A percentile compares a stretch with the other conserved stretches of the same genome.
Conservation (phyloP, 129 eudicot species). For the Flaveria sonorensis region DNA sequence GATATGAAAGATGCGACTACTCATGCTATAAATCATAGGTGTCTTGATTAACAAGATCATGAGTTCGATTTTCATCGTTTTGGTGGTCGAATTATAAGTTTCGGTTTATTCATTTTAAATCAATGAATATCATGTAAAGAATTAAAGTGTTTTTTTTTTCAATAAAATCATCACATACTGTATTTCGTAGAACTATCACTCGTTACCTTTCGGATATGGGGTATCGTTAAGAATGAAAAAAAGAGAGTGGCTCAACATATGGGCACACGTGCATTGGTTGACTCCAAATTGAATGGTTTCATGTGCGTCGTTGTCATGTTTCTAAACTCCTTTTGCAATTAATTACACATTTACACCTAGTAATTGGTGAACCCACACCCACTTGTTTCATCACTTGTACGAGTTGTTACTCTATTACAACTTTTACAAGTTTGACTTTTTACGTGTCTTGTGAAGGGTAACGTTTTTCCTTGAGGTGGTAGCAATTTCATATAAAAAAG, state of each 20-base stretch:
- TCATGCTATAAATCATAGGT: no score
- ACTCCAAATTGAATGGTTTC: constrained; percentile 36
- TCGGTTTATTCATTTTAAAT: no score
- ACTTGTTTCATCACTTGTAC: neutral
- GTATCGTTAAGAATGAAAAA: neutral
- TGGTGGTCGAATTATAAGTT: no score
- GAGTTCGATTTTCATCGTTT: no score
- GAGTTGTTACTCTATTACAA: neutral
- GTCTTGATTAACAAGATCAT: no score
- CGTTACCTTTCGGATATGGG: no score
- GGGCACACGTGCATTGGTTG: constrained; percentile 42
- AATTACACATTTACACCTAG: constrained; percentile 17
- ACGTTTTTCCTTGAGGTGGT: neutral
- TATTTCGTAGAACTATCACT: no score
- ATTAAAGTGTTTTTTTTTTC: no score
- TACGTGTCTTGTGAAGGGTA: neutral
- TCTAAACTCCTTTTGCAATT: constrained; percentile 24
- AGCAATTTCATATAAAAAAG: no score
- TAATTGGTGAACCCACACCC: constrained; percentile 19
- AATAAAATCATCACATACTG: no score
- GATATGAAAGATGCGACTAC: no score
- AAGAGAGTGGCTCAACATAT: constrained; percentile 20
- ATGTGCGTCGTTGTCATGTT: constrained; percentile 30
- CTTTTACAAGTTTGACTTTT: neutral
- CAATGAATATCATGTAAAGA: no score